phyloP scores from a whole-genome alignment of 805 yeast genomes.

The Kodamaea hsintzibuensis region DNA sequence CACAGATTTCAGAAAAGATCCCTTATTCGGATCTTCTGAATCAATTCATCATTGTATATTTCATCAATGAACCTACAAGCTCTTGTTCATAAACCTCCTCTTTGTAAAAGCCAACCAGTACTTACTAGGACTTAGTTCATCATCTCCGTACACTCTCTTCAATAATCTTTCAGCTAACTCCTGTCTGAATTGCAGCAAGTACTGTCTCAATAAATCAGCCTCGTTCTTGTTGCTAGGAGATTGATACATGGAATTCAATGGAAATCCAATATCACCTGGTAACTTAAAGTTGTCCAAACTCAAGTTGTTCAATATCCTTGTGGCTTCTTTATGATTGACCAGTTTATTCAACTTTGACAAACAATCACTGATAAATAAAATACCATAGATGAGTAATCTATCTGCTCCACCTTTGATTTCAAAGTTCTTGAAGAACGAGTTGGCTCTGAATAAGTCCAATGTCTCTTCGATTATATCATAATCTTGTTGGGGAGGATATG shows the following conservation, averaged over 20 bases:
- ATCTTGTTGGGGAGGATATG: conserved; percentile 67
- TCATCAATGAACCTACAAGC: conserved; percentile 41
- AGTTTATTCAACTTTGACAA: conserved; percentile 57
- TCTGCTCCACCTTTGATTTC: conserved; percentile 97
- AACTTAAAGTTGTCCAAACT: conserved; percentile 85
- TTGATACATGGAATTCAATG: conserved; percentile 75
- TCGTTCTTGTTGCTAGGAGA: conserved; percentile 77
- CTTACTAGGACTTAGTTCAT: conserved; percentile 67
- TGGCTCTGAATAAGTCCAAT: conserved; percentile 90
- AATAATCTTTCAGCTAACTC: conserved; percentile 83
- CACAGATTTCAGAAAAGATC: too few species aligned
- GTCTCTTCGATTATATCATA: conserved; percentile 93
- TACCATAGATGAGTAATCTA: conserved; percentile 90
- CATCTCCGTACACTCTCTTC: conserved; percentile 66
- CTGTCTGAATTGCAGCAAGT: conserved; percentile 91
- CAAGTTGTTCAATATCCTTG: conserved; percentile 71
- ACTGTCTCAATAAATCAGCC: conserved; percentile 74
- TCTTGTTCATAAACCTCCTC: conserved; percentile 93
- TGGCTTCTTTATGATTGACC: conserved; percentile 58
- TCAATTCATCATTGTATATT: background rate
- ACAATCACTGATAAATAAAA: conserved; percentile 84
- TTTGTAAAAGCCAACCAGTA: conserved; percentile 95
- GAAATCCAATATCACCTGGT: conserved; percentile 96
- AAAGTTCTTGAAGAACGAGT: conserved; percentile 93
- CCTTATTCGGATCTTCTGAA: too few species aligned